Base-by-base conservation (phyloP, 768 basidiomycete genomes). In the Thelephora aurantiotincta region DNA sequence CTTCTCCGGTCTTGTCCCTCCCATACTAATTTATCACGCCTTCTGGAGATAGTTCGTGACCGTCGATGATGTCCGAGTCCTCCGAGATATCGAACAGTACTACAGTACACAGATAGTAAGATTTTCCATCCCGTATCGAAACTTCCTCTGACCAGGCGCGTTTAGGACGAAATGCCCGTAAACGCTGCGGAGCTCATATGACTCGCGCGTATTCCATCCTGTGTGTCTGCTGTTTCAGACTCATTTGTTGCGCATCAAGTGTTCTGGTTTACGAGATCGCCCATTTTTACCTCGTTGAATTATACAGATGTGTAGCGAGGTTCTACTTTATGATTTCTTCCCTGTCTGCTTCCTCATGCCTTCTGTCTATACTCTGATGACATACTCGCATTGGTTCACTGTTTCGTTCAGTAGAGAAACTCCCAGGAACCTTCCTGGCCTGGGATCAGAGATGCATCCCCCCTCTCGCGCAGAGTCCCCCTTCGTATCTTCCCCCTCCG, bases 61-160 rank as follows among this genome's bases (percentile, higher is more conserved):
- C 14, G 81, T 93, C 45, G 93, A 96, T 56, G 93, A 97, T 61
- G 90, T 94, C 55, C 87, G 87, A 51, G 94, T 96, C 61, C 76
- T 97, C 46, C 90, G 94, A 54, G 94, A 97, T 68, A 97, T 97
- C 56, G 87, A 96, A 72, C 86, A 91, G 78, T 97, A 90, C 71
- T 97, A 96, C 69, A 85, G 85, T 66, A 92, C 89, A 51, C 89
- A 91, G 60, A 90, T 92, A 58, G 88, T 89, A 64, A 64, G 75
- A 9, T 30, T 30, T 59, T 47, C 42, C 35, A 22, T 11, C 5
- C 43, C 37, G 47, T 23, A 43, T 44, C 14, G 23, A 22, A 41
- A 7, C 38, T 16, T 43, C 44, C 16, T 26, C 49, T 52, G 57
- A 67, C 52, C 62, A 47, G n/a, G n/a, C 48, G 18, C 46, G 50